Evolutionary conservation across 129 eudicot species (phyloP).

Genomic region (Dittrichia graveolens): DNA sequence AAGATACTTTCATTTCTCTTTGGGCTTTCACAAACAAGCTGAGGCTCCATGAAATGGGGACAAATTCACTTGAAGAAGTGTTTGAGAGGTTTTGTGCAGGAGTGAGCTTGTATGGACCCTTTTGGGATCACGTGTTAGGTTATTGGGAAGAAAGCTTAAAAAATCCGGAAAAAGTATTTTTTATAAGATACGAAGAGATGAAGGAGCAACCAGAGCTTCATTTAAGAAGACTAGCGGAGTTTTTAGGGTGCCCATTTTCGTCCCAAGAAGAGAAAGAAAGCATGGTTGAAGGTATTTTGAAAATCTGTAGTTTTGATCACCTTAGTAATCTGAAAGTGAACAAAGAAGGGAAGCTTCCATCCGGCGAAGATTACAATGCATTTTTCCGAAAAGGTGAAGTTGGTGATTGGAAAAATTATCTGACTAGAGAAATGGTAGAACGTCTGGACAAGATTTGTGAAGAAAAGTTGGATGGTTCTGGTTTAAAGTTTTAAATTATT

Average conservation of each 20-base stretch:
- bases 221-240: constrained; percentile 49
- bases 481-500: constrained; percentile 17
- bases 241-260: constrained; percentile 52
- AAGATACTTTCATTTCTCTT: constrained; percentile 57
- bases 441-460: constrained; percentile 33
- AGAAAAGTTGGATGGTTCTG: constrained; percentile 24
- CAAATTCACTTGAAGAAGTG: constrained; percentile 29
- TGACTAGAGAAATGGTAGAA: constrained; percentile 44
- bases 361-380: constrained; percentile 21
- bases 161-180: constrained; percentile 42
- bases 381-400: constrained; percentile 50
- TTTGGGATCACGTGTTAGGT: constrained; percentile 47
- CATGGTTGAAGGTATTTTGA: constrained; percentile 37
- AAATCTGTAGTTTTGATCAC: constrained; percentile 53
- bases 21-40: constrained; percentile 59
- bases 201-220: constrained; percentile 31
- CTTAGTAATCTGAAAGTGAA: constrained; percentile 57
- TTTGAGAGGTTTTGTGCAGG: constrained; percentile 48
- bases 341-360: constrained; percentile 42
- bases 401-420: constrained; percentile 49
- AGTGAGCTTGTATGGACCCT: constrained; percentile 44
- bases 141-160: constrained; percentile 41
- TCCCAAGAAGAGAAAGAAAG: constrained; percentile 43
- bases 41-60: constrained; percentile 25
- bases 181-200: constrained; percentile 60